Conservation (phyloP, 179 eudicot species). For the Camellia oleifera region DNA sequence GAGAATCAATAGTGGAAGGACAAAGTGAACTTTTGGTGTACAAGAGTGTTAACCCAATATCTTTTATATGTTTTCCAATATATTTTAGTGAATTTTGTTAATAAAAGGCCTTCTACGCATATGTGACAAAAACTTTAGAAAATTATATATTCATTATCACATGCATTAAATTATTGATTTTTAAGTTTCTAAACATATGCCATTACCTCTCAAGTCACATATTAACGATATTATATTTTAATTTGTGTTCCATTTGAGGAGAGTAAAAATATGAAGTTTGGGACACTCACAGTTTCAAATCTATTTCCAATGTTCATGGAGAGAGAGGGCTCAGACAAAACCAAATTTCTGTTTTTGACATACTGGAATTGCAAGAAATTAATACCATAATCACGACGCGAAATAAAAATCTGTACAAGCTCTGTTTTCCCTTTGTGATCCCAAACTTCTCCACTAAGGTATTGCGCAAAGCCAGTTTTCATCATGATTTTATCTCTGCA, state of each 20-base stretch:
- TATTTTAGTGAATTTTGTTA: too few species aligned
- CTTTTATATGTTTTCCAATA: too few species aligned
- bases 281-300: background rate
- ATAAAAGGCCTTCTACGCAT: too few species aligned
- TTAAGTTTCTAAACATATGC: background rate
- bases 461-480: background rate
- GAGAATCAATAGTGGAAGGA: too few species aligned
- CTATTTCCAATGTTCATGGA: background rate
- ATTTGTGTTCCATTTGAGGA: too few species aligned
- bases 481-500: background rate
- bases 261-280: background rate
- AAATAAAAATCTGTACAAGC: background rate
- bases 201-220: background rate
- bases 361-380: conserved; percentile 1
- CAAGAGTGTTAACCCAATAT: too few species aligned
- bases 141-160: too few species aligned
- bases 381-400: background rate
- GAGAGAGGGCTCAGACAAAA: background rate
- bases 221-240: too few species aligned
- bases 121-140: too few species aligned
- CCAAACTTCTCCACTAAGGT: background rate
- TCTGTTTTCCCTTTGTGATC: background rate
- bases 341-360: background rate
- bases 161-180: too few species aligned
- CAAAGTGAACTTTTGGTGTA: too few species aligned